Evolutionary conservation across 192 early-diverging fungal species (phyloP).

Genomic region (Linderina pennispora): DNA sequence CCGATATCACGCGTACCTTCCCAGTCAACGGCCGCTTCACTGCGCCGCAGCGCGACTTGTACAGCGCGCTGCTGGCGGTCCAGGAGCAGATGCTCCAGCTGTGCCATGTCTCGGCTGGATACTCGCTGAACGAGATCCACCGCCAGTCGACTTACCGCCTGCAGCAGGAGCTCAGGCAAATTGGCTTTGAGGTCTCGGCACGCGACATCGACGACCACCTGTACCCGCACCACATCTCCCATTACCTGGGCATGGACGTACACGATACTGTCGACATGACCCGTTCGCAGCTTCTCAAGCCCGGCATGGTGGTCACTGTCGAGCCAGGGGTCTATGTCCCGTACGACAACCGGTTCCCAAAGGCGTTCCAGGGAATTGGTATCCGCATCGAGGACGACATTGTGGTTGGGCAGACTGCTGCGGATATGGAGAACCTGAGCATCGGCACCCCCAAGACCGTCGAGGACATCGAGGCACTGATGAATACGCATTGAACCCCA

Average conservation of each 20-base stretch:
- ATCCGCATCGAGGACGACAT: constrained; percentile 97
- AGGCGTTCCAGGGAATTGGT: constrained; percentile 79
- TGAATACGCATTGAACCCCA: background rate
- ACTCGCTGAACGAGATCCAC: constrained; percentile 81
- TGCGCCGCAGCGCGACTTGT: constrained; percentile 71
- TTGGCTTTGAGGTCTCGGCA: constrained; percentile 60
- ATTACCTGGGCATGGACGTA: constrained; percentile 93
- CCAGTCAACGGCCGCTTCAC: constrained; percentile 85
- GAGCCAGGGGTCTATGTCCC: constrained; percentile 96
- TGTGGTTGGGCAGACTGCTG: constrained; percentile 62
- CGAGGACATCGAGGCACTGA: constrained; percentile 62
- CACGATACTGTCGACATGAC: constrained; percentile 79
- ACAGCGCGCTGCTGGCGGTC: constrained; percentile 74
- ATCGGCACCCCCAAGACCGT: constrained; percentile 77
- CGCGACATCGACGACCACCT: constrained; percentile 73
- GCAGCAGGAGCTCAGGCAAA: constrained; percentile 58
- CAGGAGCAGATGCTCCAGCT: constrained; percentile 83
- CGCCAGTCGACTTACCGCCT: constrained; percentile 62
- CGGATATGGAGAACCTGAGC: constrained; percentile 60
- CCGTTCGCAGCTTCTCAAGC: constrained; percentile 61
- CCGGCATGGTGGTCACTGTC: constrained; percentile 90
- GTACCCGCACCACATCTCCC: constrained; percentile 93
- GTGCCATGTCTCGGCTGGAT: constrained; percentile 23
- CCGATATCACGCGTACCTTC: constrained; percentile 92
- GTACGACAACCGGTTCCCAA: constrained; percentile 62